These are phyloP conservation scores for Aspergillus calidoustus DNA, from an alignment of 2,329 filamentous ascomycete genomes.

Conservation along the genomic window DNA sequence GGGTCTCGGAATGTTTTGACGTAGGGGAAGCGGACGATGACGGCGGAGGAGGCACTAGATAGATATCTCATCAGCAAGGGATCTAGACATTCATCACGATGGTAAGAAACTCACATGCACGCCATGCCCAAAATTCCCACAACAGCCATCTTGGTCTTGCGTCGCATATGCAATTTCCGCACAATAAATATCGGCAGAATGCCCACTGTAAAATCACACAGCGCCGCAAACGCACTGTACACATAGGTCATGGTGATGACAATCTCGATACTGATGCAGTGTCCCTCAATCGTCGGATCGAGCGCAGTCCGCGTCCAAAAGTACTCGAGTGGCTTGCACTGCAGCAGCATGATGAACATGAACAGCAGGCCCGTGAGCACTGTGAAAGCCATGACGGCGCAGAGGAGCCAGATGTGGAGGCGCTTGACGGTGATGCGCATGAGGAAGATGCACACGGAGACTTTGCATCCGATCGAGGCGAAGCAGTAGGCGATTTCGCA, in stretches of 20 bases:
- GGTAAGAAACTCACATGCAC: slow-evolving; percentile 46
- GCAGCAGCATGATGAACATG: slow-evolving; percentile 58
- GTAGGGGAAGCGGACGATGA: slow-evolving; percentile 50
- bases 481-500: slow-evolving; percentile 58
- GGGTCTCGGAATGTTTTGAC: slow-evolving; percentile 43
- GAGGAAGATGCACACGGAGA: slow-evolving; percentile 58
- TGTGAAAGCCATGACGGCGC: slow-evolving; percentile 49
- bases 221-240: slow-evolving; percentile 37
- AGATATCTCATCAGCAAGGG: neutral
- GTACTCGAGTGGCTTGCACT: slow-evolving; percentile 55
- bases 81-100: neutral
- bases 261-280: slow-evolving; percentile 48
- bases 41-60: slow-evolving; percentile 31
- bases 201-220: slow-evolving; percentile 58
- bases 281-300: slow-evolving; percentile 37
- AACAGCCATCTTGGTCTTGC: slow-evolving; percentile 31
- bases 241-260: slow-evolving; percentile 41
- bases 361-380: slow-evolving; percentile 53
- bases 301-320: slow-evolving; percentile 51
- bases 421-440: slow-evolving; percentile 52
- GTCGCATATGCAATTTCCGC: slow-evolving; percentile 10
- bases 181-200: slow-evolving; percentile 12
- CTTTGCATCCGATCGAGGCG: slow-evolving; percentile 52
- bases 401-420: slow-evolving; percentile 53
- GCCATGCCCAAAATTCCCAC: slow-evolving; percentile 61